These are phyloP conservation scores for Uncinocarpus reesii DNA, from an alignment of 2,329 filamentous ascomycete species.

Conservation along the genomic window DNA sequence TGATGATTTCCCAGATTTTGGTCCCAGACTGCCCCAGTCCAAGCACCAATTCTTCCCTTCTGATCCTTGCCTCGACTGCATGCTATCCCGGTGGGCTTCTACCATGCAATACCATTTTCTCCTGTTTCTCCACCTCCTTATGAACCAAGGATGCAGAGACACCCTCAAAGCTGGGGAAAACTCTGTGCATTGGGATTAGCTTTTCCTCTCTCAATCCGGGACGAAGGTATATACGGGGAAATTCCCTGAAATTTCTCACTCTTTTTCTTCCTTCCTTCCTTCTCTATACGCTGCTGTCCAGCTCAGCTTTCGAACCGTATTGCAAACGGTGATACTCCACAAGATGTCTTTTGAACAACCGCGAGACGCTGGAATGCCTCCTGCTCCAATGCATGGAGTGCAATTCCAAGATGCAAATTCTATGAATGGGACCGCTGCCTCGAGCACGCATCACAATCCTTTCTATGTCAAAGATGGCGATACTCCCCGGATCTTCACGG, in stretches of 20 bases:
- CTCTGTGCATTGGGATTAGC: too few species aligned
- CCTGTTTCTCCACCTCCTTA: background rate
- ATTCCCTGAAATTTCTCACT: background rate
- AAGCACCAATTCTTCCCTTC: background rate
- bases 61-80: background rate
- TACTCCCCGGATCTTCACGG: conserved; percentile 3
- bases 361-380: background rate
- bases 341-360: conserved; percentile 1
- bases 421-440: background rate
- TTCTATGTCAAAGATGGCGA: conserved; percentile 1
- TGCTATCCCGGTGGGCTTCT: background rate
- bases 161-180: background rate
- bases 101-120: background rate
- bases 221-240: background rate
- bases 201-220: background rate
- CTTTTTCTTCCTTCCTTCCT: background rate
- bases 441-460: background rate
- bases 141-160: background rate
- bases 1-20: conserved; percentile 5
- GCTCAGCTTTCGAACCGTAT: background rate
- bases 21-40: background rate
- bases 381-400: background rate
- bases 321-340: background rate
- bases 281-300: background rate
- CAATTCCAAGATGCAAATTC: background rate